phyloP scores from a whole-genome alignment of 2,329 filamentous ascomycete species.

The Colletotrichum musicola region DNA sequence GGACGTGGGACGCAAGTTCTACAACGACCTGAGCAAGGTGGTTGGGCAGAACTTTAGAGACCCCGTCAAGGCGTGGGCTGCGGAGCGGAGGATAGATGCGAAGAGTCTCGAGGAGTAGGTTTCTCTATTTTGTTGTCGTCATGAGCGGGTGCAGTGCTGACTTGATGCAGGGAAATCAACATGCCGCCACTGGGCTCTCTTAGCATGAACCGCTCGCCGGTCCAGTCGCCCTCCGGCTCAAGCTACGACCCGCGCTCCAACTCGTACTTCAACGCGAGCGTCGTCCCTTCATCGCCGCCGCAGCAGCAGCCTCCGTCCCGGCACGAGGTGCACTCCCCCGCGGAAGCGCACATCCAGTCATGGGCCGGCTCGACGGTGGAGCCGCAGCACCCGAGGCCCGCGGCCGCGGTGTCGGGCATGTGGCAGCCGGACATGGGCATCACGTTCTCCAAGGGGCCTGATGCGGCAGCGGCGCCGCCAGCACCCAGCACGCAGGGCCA shows the following conservation, averaged over 20 bases:
- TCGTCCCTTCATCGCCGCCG: slow-evolving; percentile 32
- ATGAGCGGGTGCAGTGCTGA: slow-evolving; percentile 16
- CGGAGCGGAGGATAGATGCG: slow-evolving; percentile 84
- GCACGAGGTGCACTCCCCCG: slow-evolving; percentile 47
- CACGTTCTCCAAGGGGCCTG: slow-evolving; percentile 70
- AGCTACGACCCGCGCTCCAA: slow-evolving; percentile 38
- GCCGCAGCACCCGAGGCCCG: slow-evolving; percentile 67
- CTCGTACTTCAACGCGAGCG: slow-evolving; percentile 39
- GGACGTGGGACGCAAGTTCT: slow-evolving; percentile 93
- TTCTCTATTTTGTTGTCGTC: slow-evolving; percentile 30
- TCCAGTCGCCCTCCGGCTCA: slow-evolving; percentile 41
- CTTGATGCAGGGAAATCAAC: slow-evolving; percentile 58
- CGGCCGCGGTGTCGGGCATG: slow-evolving; percentile 62
- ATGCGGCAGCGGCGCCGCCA: slow-evolving; percentile 43
- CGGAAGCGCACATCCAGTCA: slow-evolving; percentile 69
- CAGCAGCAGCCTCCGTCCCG: slow-evolving; percentile 28
- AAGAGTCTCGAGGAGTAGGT: slow-evolving; percentile 80
- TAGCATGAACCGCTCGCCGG: slow-evolving; percentile 50
- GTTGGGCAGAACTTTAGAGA: slow-evolving; percentile 85
- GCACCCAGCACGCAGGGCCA: slow-evolving; percentile 41
- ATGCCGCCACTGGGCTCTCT: slow-evolving; percentile 65
- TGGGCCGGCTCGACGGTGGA: slow-evolving; percentile 66
- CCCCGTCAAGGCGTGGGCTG: slow-evolving; percentile 80
- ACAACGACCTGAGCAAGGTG: slow-evolving; percentile 93
- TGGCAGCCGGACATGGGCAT: slow-evolving; percentile 89